Evolutionary conservation across 2,329 filamentous ascomycete genomes (phyloP), one percentile per base, ranked within the genome.

Genomic region (Pseudocercospora musae): DNA sequence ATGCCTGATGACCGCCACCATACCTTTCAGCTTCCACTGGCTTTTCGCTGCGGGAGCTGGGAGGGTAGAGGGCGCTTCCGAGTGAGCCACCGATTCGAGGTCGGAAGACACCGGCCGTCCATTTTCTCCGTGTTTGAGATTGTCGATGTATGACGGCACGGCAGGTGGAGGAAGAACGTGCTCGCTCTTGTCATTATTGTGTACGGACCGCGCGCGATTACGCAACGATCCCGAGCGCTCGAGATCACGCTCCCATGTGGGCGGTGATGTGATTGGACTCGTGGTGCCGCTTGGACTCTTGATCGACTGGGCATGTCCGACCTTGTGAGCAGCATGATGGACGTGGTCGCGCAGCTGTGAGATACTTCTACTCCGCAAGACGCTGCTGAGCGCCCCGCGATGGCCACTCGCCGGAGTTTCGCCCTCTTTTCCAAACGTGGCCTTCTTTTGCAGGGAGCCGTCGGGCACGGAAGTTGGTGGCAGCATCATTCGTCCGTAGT

Each of bases 21-120:
- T 93, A 11, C 95, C 95, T 78, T 99, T 99, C 57, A 99, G 81
- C 76, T 96, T 98, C 95, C 95, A 99, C 10, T 95, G 92, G 72
- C 96, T 92, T 71, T 97, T 97, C 0, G 89, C 90, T 2, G 80
- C 78, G 33, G 81, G 81, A 4, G 81, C 78, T 6, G 81, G 82
- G 3, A 81, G 72, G 27, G 72, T 68, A 25, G 63, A 63, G n/a
- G 71, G 69, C 13, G 63, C 59, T 27, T 69, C 64, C 4, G 69
- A 67, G 13, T 66, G 50, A 1, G 58, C 53, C 15, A 66, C 46
- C 18, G 63, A 64, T 21, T 66, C 64, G 21, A 64, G 25, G n/a
- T 63, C 67, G 3, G 63, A 60, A 15, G 67, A 65, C 13, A 62
- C 50, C 4, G 68, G 61, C 8, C 60, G 62, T 13, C 62, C 59